phyloP scores from a whole-genome alignment of 2,329 filamentous ascomycete genomes.

The Aspergillus fumigatus region DNA sequence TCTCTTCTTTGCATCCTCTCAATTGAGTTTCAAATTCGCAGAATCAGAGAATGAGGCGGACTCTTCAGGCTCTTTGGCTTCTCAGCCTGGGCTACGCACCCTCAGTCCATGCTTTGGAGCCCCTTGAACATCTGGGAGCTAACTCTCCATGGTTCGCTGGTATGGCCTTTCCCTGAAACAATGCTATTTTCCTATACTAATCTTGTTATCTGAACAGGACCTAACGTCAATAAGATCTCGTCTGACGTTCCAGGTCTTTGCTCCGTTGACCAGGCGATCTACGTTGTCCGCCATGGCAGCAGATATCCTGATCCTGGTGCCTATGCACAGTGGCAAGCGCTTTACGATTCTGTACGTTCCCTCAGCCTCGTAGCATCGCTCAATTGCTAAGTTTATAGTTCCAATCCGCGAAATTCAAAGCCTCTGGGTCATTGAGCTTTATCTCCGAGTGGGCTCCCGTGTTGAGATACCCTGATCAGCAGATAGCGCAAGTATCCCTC shows the following conservation, averaged over 20 bases:
- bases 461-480: constrained; percentile 49
- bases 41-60: constrained; percentile 6
- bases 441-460: constrained; percentile 56
- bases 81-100: constrained; percentile 7
- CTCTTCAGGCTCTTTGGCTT: constrained; percentile 3
- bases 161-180: constrained; percentile 20
- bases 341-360: constrained; percentile 23
- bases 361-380: neutral
- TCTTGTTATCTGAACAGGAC: constrained; percentile 35
- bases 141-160: constrained; percentile 53
- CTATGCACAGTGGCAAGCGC: constrained; percentile 51
- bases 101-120: constrained; percentile 22
- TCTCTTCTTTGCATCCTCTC: neutral
- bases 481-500: constrained; percentile 56
- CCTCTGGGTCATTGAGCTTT: constrained; percentile 52
- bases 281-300: constrained; percentile 58
- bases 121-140: constrained; percentile 48
- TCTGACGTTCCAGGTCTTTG: constrained; percentile 53
- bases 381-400: constrained; percentile 39
- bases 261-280: constrained; percentile 57
- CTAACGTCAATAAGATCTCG: constrained; percentile 54
- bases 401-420: constrained; percentile 50
- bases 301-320: constrained; percentile 60
- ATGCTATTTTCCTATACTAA: neutral
- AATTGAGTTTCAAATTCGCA: neutral